Base-by-base conservation (phyloP, 1,284 basidiomycete genomes). In the Puccinia horiana region DNA sequence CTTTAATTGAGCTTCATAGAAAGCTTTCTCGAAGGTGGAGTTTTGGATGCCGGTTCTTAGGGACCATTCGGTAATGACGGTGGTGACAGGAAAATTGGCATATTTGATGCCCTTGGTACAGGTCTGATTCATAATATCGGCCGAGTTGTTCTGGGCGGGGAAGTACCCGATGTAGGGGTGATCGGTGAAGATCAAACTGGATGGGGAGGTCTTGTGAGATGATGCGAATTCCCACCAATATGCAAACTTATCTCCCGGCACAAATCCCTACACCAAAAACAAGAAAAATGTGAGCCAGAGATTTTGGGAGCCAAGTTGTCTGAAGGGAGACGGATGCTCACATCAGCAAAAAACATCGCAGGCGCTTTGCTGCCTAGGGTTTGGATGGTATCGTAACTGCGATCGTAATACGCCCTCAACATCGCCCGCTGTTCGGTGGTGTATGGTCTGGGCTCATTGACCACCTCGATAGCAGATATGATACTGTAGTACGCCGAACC, bases 121-220 rank as follows among this genome's bases (percentile, higher is more conserved):
- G 56, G 85, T 84, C 63, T 86, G 86, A 2, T 58, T 23, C 3
- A 86, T 84, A 70, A 86, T 85, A 82, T 85, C 77, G 37, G 69
- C 80, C 5, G 73, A 54, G 76, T 84, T 82, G 74, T 72, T 84
- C 69, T 85, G 84, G 6, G 83, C 83, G 35, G 85, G 85, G 84
- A 86, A 85, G 76, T 85, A 84, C 26, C 85, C 85, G 6, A 84
- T 84, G 81, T 84, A 74, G n/a, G 85, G 85, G 83, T 86, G 85
- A 61, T 86, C 85, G 29, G 85, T 85, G 75, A 84, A 84, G 58
- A 86, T 82, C 73, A 87, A 67, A 32, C 83, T 83, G 11, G 77
- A 67, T 2, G 77, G 77, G n/a, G 54, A 29, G 35, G 77, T 79
- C 23, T 84, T 79, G 16, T 85, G 86, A n/a, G 52, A 83, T 8